A percentile compares a stretch with the other conserved stretches of the same genome.
Evolutionary conservation across 2,329 filamentous ascomycete genomes (phyloP).

Genomic region (Exophiala mesophila): DNA sequence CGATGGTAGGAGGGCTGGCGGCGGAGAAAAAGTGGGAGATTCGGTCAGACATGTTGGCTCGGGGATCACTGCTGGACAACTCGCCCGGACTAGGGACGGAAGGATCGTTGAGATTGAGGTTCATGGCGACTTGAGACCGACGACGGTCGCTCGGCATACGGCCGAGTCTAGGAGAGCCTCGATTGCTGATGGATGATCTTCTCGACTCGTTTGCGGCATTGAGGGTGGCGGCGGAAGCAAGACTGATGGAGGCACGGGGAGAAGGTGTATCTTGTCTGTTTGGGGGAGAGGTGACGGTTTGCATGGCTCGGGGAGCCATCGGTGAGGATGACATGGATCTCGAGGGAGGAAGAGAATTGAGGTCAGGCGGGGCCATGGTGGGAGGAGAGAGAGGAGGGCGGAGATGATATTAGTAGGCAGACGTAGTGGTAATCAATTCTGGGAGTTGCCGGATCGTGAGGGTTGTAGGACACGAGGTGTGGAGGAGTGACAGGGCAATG

Average conservation of each 20-base stretch:
- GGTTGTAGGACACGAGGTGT: too few species aligned
- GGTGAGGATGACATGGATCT: slow-evolving; percentile 41
- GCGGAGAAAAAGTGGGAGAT: slow-evolving; percentile 37
- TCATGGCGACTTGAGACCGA: slow-evolving; percentile 38
- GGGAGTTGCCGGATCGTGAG: too few species aligned
- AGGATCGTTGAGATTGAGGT: slow-evolving; percentile 38
- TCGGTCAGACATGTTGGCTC: slow-evolving; percentile 28
- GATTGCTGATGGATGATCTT: slow-evolving; percentile 35
- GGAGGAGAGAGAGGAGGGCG: background rate
- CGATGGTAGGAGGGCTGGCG: slow-evolving; percentile 41
- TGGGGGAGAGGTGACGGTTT: slow-evolving; percentile 22
- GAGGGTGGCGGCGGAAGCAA: slow-evolving; percentile 71
- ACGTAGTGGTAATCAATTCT: too few species aligned
- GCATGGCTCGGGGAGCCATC: slow-evolving; percentile 30
- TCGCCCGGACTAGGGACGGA: slow-evolving; percentile 35
- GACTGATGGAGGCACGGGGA: slow-evolving; percentile 62
- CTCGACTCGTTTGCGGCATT: slow-evolving; percentile 67
- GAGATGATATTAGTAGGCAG: background rate
- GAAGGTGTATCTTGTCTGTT: slow-evolving; percentile 38
- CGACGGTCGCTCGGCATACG: slow-evolving; percentile 37
- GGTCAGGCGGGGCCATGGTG: slow-evolving; percentile 62
- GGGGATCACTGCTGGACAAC: slow-evolving; percentile 34
- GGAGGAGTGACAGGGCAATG: background rate
- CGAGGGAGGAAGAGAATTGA: slow-evolving; percentile 64
- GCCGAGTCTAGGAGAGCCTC: slow-evolving; percentile 30